Evolutionary conservation across 495 filamentous ascomycete genomes (phyloP), one percentile per base, ranked within the genome.

Genomic region (Penicillium antarcticum): DNA sequence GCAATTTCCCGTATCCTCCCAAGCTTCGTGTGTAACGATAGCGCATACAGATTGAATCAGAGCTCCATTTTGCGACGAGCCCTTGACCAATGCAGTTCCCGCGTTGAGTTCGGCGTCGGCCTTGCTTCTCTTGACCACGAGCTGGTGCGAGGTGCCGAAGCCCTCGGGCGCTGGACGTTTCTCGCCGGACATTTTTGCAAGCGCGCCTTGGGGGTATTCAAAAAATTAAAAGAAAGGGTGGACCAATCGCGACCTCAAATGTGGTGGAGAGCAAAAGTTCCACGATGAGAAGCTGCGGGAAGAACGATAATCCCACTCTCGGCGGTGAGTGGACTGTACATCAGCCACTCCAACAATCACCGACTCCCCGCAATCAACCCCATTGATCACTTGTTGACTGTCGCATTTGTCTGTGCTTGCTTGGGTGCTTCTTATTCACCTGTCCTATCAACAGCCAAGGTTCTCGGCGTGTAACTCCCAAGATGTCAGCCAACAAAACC

Each of bases 71-170:
- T 81, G 79, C 23, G 79, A 73, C n/a, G 78, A 77, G 50, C 82
- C 81, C 74, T 88, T 87, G 14, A 81, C 74, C 16, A 84, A 74
- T 51, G 77, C 83, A 61, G 78, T 79, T 62, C 76, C 81, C 31
- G 70, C 69, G 66, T 84, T 83, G 41, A 91, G 74, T 61, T 92
- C 75, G 48, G 70, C 75, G 50, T 84, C 79, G 36, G 83, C 82
- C 64, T 81, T 94, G 66, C 92, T 92, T 64, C 92, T 79, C 71
- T 97, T 97, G 53, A 97, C 87, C 29, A 95, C 83, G 45, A 91
- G 74, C 66, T 95, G 89, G 48, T 49, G 70, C 4, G 84, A 83
- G n/a, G 82, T 79, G 53, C 85, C 84, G 58, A 92, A 91, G 37
- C 85, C 84, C 48, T 86, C 83, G 34, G 87, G 82, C 17, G 91